These are phyloP conservation scores for Baffinella frigidus DNA, from an alignment of 208 protist species.

Conservation along the genomic window DNA sequence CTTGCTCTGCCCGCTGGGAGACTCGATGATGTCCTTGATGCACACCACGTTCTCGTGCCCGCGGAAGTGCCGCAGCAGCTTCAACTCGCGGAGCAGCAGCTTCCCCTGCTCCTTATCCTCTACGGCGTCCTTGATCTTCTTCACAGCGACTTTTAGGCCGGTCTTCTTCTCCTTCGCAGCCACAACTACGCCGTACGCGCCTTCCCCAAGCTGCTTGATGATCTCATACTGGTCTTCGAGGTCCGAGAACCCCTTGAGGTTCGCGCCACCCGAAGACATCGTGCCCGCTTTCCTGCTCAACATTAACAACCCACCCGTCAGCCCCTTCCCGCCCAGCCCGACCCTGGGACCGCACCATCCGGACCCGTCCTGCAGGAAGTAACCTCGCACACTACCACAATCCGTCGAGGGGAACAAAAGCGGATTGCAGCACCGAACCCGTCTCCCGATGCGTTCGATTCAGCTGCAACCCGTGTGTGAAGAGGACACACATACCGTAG, in stretches of 20 bases:
- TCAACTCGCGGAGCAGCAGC: slow-evolving; percentile 42
- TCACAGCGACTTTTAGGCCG: slow-evolving; percentile 40
- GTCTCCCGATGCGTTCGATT: too few relatives aligned
- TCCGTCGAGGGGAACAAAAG: too few relatives aligned
- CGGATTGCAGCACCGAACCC: too few relatives aligned
- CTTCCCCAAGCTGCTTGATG: slow-evolving; percentile 58
- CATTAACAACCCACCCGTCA: too few relatives aligned
- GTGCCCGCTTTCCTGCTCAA: too few relatives aligned
- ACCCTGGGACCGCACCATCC: too few relatives aligned
- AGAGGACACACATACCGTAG: too few relatives aligned
- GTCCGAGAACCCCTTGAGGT: neutral
- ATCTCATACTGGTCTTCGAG: slow-evolving; percentile 42
- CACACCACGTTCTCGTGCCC: slow-evolving; percentile 57
- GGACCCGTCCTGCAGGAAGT: too few relatives aligned
- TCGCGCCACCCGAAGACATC: too few relatives aligned
- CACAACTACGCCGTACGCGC: slow-evolving; percentile 56
- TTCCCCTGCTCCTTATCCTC: slow-evolving; percentile 63
- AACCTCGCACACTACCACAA: too few relatives aligned
- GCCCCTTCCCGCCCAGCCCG: too few relatives aligned
- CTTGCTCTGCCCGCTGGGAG: slow-evolving; percentile 48
- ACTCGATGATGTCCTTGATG: slow-evolving; percentile 63
- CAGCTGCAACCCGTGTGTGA: too few relatives aligned
- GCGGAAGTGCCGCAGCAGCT: slow-evolving; percentile 61
- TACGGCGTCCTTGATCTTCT: slow-evolving; percentile 56
- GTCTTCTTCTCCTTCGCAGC: slow-evolving; percentile 30